These are phyloP conservation scores for Pseudonitzschia multistriata DNA, from an alignment of 108 stramenopile species.

Conservation along the genomic window DNA sequence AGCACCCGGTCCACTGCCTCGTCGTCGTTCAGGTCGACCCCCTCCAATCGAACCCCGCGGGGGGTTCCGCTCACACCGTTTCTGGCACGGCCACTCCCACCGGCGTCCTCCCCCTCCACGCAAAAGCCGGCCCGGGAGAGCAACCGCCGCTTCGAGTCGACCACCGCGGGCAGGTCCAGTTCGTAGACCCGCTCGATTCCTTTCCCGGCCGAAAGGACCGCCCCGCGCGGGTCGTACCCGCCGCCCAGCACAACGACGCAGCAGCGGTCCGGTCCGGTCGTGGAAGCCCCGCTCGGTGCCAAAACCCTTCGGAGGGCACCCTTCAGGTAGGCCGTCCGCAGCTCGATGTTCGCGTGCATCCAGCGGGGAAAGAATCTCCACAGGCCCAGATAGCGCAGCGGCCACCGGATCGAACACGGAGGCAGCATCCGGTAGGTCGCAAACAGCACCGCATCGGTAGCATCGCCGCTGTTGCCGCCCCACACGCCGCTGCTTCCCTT, in stretches of 20 bases:
- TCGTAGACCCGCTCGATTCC: conserved; percentile 44
- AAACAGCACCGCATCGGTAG: neutral
- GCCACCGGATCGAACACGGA: neutral
- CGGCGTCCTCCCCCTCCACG: neutral
- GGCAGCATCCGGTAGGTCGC: conserved; percentile 26
- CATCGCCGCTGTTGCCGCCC: neutral
- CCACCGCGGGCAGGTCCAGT: conserved; percentile 68
- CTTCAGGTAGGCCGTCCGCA: conserved; percentile 73
- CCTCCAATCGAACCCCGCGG: conserved; percentile 11
- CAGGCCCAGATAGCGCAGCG: conserved; percentile 3
- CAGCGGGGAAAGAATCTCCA: conserved; percentile 53
- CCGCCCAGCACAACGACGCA: conserved; percentile 66
- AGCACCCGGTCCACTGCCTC: conserved; percentile 35
- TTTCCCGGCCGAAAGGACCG: conserved; percentile 36
- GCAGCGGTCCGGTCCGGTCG: conserved; percentile 24
- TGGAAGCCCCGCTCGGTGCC: conserved; percentile 2
- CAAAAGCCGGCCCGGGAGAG: conserved; percentile 15
- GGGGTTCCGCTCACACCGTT: conserved; percentile 23
- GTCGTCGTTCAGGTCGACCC: conserved; percentile 63
- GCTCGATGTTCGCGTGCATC: conserved; percentile 79
- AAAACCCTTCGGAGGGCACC: conserved; percentile 38
- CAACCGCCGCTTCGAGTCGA: conserved; percentile 51
- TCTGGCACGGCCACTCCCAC: conserved; percentile 27
- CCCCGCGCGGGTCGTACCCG: conserved; percentile 69
- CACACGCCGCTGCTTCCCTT: neutral